Evolutionary conservation across 192 early-diverging fungal genomes (phyloP), one percentile per base, ranked within the genome.

Genomic region (Neocallimastix lanati): DNA sequence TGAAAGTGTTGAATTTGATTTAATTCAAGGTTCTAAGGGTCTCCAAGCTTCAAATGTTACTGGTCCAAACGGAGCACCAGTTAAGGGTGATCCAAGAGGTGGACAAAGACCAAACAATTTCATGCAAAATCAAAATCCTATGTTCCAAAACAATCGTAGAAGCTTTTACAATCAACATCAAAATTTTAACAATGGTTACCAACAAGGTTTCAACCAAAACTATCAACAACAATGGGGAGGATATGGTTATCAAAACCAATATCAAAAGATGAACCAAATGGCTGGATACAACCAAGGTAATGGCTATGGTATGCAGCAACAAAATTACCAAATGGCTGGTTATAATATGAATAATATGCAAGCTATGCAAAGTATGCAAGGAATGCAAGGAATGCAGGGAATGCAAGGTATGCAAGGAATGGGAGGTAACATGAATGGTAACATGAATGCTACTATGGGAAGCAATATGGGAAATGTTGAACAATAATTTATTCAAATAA

Each of bases 1-100:
- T 27, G 85, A 86, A 84, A 38, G 77, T 15, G 85, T 84, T 9
- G 85, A 86, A 67, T 86, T 83, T 82, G 84, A 85, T 79, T 77
- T 85, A 15, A 80, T 85, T 87, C 85, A 88, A 76, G 94, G 95
- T 11, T 87, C 91, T 37, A 96, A 96, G 82, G 95, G 94, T 0
- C 83, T 92, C 79, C 93, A 94, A 82, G 95, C 95, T 4, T 89
- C 93, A 14, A 88, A 93, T 67, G 94, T 95, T 13, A 89, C 93
- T 28, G 94, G 94, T 13, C 93, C 93, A 1, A 82, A 86, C 79
- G 92, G 93, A 76, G 79, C 80, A 4, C 84, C 85, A 81, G 95
- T 96, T 76, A 87, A 87, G n/a, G 95, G 95, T 16, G 94, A 96
- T 83, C 91, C 89, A 67, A 67, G 50, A 67, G 50, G 50, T n/a